phyloP scores from a whole-genome alignment of 1,139 yeast species.

The Meyerozyma elateridarum region DNA sequence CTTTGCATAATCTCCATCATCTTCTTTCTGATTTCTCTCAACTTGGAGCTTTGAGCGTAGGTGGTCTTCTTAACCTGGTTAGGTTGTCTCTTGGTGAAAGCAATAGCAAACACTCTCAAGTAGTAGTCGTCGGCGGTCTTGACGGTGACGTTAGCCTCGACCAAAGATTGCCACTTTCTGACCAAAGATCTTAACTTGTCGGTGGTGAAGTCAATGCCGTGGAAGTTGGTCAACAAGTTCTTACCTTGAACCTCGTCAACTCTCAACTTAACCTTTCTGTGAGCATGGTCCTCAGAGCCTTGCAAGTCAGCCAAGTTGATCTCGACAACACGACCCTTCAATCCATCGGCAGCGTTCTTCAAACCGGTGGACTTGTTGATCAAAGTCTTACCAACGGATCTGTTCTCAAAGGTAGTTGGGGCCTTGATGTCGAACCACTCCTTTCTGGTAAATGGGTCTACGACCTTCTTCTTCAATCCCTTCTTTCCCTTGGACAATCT shows the following conservation, averaged over 20 bases:
- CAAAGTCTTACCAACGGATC: constrained; percentile 91
- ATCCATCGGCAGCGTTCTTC: constrained; percentile 87
- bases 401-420: constrained; percentile 90
- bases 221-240: constrained; percentile 91
- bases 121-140: constrained; percentile 91
- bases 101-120: constrained; percentile 83
- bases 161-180: constrained; percentile 91
- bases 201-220: constrained; percentile 88
- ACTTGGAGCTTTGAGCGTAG: constrained; percentile 86
- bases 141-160: constrained; percentile 87
- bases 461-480: constrained; percentile 93
- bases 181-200: constrained; percentile 88
- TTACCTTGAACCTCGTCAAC: constrained; percentile 92
- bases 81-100: constrained; percentile 87
- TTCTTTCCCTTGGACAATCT: constrained; percentile 95
- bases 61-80: constrained; percentile 89
- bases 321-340: constrained; percentile 88
- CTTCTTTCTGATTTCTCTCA: constrained; percentile 80
- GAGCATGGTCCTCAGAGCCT: constrained; percentile 89
- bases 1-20: constrained; percentile 81
- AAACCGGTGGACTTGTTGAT: constrained; percentile 93
- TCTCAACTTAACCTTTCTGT: constrained; percentile 85
- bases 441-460: constrained; percentile 93
- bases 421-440: constrained; percentile 96
- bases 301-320: constrained; percentile 85